Base-by-base conservation (phyloP, 1,284 basidiomycete species). In the Pseudozyma sp. region DNA sequence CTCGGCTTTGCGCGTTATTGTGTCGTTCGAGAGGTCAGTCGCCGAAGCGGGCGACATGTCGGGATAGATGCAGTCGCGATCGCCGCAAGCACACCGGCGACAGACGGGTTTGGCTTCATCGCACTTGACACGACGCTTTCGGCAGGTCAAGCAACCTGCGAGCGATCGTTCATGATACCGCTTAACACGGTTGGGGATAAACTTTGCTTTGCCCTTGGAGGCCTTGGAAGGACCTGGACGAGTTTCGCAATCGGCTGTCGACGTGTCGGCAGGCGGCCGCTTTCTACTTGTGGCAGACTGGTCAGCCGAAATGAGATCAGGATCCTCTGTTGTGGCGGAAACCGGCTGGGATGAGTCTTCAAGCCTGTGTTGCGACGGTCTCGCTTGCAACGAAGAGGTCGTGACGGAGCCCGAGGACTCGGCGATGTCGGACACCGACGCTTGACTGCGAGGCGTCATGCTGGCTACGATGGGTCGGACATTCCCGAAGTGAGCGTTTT, bases 81-180 rank as follows among this genome's bases (percentile, higher is more conserved):
- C 70, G 9, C 70, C 70, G 31, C 61, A 61, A 7, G 70, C 44
- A 48, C 70, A 73, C 24, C 70, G 48, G 5, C 53, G 60, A 34
- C 70, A 73, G 10, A 68, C 44, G 3, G 70, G 70, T 17, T 58
- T 73, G 31, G 4, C 54, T 24, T 73, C 70, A 43, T 73, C 70
- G 44, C 70, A 73, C 39, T 73, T 73, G 56, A 73, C 70, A 11
- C 70, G 42, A 46, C 70, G 55, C 37, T 68, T 73, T 10, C 70
- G 65, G 31, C 70, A 73, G 7, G 70, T 73, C 29, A 73, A 50
- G 17, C 70, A 73, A 4, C 70, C 70, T 24, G 54, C 61, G 6
- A 73, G 49, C 9, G 70, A 73, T 14, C 70, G 43, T 35, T 73
- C 70, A 43, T 73, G 70, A 49, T 73, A 73, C 31, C 70, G 60